Conservation (phyloP, 257 asterid genomes). For the Plantago ovata region DNA sequence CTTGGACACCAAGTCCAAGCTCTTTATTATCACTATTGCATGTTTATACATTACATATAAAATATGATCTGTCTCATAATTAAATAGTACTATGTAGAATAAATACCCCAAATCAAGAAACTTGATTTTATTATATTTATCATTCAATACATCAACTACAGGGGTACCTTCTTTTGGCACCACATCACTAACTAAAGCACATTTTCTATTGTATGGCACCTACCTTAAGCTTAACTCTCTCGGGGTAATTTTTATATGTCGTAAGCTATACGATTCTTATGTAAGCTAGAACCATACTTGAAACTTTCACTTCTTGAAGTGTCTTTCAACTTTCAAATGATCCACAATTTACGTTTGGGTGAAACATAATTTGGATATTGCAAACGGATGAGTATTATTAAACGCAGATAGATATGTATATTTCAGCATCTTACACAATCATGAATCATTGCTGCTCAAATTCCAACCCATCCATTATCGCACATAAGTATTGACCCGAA, state of each 20-base stretch:
- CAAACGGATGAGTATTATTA: not conserved
- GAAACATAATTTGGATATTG: not conserved
- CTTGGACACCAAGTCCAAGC: too few species aligned
- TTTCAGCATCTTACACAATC: not conserved
- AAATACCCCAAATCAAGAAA: too few species aligned
- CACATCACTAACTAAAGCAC: not conserved
- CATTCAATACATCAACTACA: not conserved
- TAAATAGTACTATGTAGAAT: too few species aligned
- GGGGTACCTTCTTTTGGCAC: not conserved
- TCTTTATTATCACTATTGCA: too few species aligned
- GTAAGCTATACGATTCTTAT: not conserved
- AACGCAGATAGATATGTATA: not conserved
- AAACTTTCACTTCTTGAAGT: not conserved
- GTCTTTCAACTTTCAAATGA: not conserved
- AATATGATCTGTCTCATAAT: too few species aligned
- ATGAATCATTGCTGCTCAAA: not conserved
- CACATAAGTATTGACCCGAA: too few species aligned
- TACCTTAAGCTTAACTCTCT: too few species aligned
- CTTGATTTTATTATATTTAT: not conserved
- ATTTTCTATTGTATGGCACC: not conserved
- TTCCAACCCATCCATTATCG: not conserved
- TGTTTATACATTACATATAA: too few species aligned
- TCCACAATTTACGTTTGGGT: not conserved
- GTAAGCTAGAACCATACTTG: not conserved
- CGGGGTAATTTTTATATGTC: not conserved